phyloP scores from a whole-genome alignment of 2,329 filamentous ascomycete species.

The Aspergillus bombycis region DNA sequence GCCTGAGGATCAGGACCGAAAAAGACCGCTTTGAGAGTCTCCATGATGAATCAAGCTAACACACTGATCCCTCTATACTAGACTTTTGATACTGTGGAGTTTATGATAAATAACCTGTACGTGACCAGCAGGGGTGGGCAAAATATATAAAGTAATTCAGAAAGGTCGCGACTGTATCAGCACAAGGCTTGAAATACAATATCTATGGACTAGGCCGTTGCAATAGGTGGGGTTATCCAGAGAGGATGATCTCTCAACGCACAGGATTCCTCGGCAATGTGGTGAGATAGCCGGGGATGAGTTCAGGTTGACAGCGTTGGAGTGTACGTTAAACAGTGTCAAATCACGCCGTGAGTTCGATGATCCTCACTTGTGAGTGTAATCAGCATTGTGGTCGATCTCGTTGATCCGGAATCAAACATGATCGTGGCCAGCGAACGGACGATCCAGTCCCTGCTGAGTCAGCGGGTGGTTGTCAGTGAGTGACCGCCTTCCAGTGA shows the following conservation, averaged over 20 bases:
- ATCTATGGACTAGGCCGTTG: not conserved
- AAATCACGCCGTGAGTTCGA: not conserved
- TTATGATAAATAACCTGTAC: not conserved
- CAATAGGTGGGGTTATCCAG: not conserved
- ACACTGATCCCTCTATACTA: not conserved
- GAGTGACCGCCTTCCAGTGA: constrained; percentile 5
- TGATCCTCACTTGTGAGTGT: not conserved
- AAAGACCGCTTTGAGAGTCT: constrained; percentile 82
- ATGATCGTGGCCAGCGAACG: not conserved
- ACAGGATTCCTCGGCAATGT: not conserved
- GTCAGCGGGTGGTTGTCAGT: not conserved
- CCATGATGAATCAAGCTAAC: constrained; percentile 62
- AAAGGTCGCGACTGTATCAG: not conserved
- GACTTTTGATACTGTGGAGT: not conserved
- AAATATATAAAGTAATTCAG: not conserved
- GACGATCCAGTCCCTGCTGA: not conserved
- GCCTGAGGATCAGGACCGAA: constrained; percentile 90
- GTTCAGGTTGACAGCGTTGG: not conserved
- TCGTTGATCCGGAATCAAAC: not conserved
- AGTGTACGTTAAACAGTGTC: not conserved
- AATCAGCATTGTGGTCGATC: not conserved
- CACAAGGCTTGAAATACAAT: not conserved
- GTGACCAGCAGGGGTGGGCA: not conserved
- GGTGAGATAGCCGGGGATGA: not conserved
- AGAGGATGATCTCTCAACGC: not conserved